phyloP scores from a whole-genome alignment of 768 basidiomycete species.

The Cantharellus anzutake region DNA sequence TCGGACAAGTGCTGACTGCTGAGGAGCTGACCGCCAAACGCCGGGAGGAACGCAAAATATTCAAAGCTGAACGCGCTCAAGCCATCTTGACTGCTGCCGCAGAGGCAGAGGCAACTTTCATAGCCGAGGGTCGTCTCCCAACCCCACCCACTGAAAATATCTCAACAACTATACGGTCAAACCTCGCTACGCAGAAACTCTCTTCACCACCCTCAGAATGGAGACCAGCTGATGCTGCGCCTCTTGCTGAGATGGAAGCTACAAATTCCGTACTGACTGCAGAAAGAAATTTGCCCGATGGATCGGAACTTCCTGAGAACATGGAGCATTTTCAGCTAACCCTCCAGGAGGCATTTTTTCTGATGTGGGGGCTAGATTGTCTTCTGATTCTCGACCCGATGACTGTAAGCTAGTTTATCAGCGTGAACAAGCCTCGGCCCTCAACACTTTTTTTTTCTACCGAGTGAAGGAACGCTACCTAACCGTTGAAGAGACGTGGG shows the following conservation, averaged over 20 bases:
- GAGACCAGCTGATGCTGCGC: no score
- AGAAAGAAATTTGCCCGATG: constrained; percentile 23
- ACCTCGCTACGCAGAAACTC: neutral
- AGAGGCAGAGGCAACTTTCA: constrained; percentile 61
- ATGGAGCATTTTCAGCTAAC: constrained; percentile 85
- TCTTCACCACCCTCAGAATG: neutral
- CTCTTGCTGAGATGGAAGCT: no score
- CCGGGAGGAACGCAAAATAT: constrained; percentile 72
- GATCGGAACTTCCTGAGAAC: constrained; percentile 39
- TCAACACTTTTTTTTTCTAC: constrained; percentile 2
- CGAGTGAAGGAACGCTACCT: constrained; percentile 19
- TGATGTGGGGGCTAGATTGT: constrained; percentile 70
- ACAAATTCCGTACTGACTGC: no score
- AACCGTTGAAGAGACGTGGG: constrained; percentile 27
- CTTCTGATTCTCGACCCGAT: constrained; percentile 46
- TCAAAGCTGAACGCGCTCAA: constrained; percentile 79
- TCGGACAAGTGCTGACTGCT: constrained; percentile 44
- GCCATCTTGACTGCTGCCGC: constrained; percentile 71
- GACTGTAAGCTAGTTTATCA: constrained; percentile 30
- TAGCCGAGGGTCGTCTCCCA: constrained; percentile 30
- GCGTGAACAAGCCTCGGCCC: neutral
- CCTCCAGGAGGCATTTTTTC: constrained; percentile 75
- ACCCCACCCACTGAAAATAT: neutral
- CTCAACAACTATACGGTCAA: neutral
- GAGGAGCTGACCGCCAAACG: constrained; percentile 85